These are phyloP conservation scores for Vaucheria bursata DNA, from an alignment of 352 stramenopile genomes.

Conservation along the genomic window DNA sequence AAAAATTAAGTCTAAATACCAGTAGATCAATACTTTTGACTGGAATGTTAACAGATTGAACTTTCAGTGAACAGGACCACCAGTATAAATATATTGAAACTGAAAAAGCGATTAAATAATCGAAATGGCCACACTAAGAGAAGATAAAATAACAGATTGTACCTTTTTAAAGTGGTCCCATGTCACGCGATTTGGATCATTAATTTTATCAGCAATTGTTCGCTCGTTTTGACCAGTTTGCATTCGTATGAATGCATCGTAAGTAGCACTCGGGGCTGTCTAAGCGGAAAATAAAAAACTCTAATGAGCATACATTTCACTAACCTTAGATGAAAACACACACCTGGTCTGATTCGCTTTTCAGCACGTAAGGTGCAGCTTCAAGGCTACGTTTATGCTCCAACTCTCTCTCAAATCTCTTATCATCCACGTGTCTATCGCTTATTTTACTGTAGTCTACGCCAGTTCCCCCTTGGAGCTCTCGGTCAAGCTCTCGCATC, in stretches of 20 bases:
- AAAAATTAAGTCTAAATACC: too few relatives aligned
- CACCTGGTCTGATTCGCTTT: too few relatives aligned
- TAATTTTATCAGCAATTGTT: slow-evolving; percentile 49
- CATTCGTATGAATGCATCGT: slow-evolving; percentile 50
- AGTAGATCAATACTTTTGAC: not conserved
- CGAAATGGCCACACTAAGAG: not conserved
- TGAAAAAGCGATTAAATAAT: not conserved
- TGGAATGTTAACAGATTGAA: not conserved
- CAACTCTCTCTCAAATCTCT: slow-evolving; percentile 48
- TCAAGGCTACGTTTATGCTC: slow-evolving; percentile 44
- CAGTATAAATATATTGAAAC: not conserved
- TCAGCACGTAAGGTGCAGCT: not conserved
- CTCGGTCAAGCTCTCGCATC: slow-evolving; percentile 39
- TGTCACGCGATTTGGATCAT: slow-evolving; percentile 50
- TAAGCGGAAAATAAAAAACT: too few relatives aligned
- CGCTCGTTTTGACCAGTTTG: slow-evolving; percentile 40
- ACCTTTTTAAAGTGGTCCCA: slow-evolving; percentile 54
- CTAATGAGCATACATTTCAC: too few relatives aligned
- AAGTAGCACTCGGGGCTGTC: slow-evolving; percentile 41
- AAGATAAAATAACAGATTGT: not conserved
- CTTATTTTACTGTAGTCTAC: slow-evolving; percentile 42
- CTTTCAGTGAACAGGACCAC: not conserved
- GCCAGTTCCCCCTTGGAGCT: slow-evolving; percentile 24
- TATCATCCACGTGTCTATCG: slow-evolving; percentile 48
- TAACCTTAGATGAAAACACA: too few relatives aligned